These are phyloP conservation scores for Claviceps africana DNA, from an alignment of 2,329 filamentous ascomycete genomes.

Conservation along the genomic window DNA sequence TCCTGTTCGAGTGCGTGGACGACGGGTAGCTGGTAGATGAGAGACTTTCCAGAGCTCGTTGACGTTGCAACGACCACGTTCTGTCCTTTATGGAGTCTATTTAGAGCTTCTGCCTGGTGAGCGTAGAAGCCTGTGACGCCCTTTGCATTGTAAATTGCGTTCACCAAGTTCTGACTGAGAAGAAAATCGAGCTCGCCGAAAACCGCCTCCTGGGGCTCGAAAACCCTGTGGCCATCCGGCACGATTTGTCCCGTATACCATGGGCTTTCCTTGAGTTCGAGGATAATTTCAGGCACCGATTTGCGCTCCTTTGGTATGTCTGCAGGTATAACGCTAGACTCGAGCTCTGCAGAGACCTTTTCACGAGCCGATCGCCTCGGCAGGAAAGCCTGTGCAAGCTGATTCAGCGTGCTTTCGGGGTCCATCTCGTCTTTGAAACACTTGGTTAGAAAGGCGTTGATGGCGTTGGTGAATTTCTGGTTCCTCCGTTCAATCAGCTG, in stretches of 20 bases:
- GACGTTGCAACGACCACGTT: slow-evolving; percentile 91
- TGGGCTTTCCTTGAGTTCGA: slow-evolving; percentile 64
- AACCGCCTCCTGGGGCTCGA: slow-evolving; percentile 69
- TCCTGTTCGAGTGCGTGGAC: slow-evolving; percentile 75
- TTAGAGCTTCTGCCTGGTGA: slow-evolving; percentile 89
- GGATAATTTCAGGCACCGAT: slow-evolving; percentile 68
- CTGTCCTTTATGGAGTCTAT: slow-evolving; percentile 64
- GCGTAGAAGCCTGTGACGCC: slow-evolving; percentile 77
- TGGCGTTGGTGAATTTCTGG: slow-evolving; percentile 61
- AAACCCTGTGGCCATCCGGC: slow-evolving; percentile 79
- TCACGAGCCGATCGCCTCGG: slow-evolving; percentile 41
- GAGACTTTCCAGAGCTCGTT: slow-evolving; percentile 88
- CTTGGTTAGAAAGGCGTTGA: slow-evolving; percentile 62
- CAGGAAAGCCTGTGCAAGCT: slow-evolving; percentile 44
- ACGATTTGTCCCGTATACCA: slow-evolving; percentile 94
- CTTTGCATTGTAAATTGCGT: slow-evolving; percentile 85
- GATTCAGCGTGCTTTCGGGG: slow-evolving; percentile 49
- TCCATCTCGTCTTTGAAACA: slow-evolving; percentile 53
- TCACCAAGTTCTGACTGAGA: slow-evolving; percentile 84
- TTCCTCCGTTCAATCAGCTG: slow-evolving; percentile 82
- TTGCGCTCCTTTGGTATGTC: slow-evolving; percentile 70
- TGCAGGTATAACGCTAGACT: slow-evolving; percentile 40
- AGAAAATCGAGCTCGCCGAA: slow-evolving; percentile 76
- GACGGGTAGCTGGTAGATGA: slow-evolving; percentile 96
- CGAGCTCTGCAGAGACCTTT: slow-evolving; percentile 14